Percentiles rank a stretch among this genome's conserved stretches.
These are phyloP conservation scores for Penicillium ochrochloron DNA, from an alignment of 495 filamentous ascomycete species.

Conservation along the genomic window DNA sequence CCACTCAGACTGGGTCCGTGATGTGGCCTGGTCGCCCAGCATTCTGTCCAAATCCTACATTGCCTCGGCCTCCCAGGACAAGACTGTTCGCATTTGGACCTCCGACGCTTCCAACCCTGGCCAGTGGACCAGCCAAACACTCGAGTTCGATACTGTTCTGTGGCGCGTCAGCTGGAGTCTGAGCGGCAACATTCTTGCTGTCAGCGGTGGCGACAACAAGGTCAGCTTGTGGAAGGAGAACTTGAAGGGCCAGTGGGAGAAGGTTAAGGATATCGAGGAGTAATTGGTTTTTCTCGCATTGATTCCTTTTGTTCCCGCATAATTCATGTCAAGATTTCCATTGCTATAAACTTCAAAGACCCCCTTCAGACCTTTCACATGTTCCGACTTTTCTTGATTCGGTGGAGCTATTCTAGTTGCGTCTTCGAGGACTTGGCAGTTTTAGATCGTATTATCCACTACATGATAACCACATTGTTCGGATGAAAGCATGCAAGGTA, in stretches of 20 bases:
- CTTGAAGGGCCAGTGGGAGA: conserved; percentile 80
- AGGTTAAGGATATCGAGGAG: conserved; percentile 95
- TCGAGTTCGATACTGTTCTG: conserved; percentile 84
- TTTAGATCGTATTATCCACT: neutral
- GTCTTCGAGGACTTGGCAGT: neutral
- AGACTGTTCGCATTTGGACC: conserved; percentile 97
- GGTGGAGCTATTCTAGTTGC: neutral
- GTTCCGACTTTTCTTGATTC: neutral
- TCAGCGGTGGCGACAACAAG: conserved; percentile 93
- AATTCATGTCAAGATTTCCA: conserved; percentile 20
- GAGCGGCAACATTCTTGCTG: conserved; percentile 95
- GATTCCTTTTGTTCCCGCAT: conserved; percentile 27
- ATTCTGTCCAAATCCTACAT: conserved; percentile 95
- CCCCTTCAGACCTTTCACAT: neutral
- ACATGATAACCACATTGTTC: neutral
- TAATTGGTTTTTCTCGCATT: conserved; percentile 43
- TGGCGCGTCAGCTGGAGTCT: conserved; percentile 99
- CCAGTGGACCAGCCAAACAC: conserved; percentile 80
- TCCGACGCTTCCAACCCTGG: conserved; percentile 61
- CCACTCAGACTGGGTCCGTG: conserved; percentile 96
- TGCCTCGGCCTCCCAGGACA: conserved; percentile 91
- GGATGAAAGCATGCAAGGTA: neutral
- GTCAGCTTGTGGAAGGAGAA: conserved; percentile 73
- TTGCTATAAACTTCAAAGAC: conserved; percentile 15
- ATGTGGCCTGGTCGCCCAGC: conserved; percentile 95